A percentile compares a stretch with the other conserved stretches of the same genome.
Evolutionary conservation across 2,329 filamentous ascomycete species (phyloP).

Genomic region (Orbilia quercus): DNA sequence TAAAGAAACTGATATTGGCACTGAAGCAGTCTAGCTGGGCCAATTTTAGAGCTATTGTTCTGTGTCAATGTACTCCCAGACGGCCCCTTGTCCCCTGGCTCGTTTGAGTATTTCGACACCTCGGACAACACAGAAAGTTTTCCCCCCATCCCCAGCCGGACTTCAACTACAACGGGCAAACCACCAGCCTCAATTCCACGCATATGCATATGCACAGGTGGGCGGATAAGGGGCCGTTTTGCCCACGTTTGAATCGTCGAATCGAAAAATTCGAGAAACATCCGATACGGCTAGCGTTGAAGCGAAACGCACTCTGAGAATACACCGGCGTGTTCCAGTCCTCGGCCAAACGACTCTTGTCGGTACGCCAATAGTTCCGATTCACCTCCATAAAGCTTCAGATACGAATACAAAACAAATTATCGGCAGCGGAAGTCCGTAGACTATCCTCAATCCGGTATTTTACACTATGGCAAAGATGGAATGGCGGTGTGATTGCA

Average conservation of each 20-base stretch:
- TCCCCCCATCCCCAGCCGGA: constrained; percentile 16
- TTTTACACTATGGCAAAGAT: constrained; percentile 1
- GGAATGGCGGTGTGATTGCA: neutral
- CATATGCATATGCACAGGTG: neutral
- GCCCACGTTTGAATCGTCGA: constrained; percentile 12
- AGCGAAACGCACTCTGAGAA: neutral
- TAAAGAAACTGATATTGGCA: neutral
- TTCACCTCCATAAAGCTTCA: constrained; percentile 23
- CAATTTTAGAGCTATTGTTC: constrained; percentile 6
- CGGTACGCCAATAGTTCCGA: constrained; percentile 12
- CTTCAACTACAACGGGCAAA: no score
- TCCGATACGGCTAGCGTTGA: constrained; percentile 6
- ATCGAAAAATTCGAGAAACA: constrained; percentile 13
- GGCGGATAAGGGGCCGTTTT: constrained; percentile 8
- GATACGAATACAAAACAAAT: constrained; percentile 33
- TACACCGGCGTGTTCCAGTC: constrained; percentile 27
- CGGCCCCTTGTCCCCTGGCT: constrained; percentile 8
- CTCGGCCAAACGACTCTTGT: constrained; percentile 24
- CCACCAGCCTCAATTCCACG: no score
- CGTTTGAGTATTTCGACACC: constrained; percentile 1
- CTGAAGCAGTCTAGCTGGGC: neutral
- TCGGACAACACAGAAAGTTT: constrained; percentile 4
- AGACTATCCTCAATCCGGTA: neutral
- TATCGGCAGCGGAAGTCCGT: constrained; percentile 6
- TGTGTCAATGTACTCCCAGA: neutral